These are phyloP conservation scores for Mycena citricolor DNA, from an alignment of 1,284 basidiomycete species.

Conservation along the genomic window DNA sequence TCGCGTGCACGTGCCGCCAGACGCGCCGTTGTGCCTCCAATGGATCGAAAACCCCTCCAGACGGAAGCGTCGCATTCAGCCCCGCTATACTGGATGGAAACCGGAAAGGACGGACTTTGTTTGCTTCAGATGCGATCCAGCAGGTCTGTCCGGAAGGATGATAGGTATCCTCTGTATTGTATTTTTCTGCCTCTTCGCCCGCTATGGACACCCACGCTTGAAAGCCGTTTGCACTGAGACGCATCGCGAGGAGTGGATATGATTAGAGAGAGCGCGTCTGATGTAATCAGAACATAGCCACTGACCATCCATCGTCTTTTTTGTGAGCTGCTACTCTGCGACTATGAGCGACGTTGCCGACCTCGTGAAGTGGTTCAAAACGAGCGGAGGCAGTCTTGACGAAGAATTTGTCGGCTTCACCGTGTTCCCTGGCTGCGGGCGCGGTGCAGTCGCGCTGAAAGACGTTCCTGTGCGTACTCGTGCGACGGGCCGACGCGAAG, in stretches of 20 bases:
- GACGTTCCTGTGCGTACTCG: constrained; percentile 63
- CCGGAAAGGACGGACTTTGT: constrained; percentile 2
- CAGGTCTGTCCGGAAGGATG: constrained; percentile 10
- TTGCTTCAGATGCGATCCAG: constrained; percentile 14
- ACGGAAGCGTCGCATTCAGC: background rate
- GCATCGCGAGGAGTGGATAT: background rate
- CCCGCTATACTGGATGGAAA: background rate
- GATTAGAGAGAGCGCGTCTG: background rate
- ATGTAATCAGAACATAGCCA: too few species aligned
- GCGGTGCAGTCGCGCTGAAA: constrained; percentile 69
- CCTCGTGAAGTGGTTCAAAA: constrained; percentile 52
- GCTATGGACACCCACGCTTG: constrained; percentile 9
- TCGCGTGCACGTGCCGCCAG: constrained; percentile 12
- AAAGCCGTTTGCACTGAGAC: constrained; percentile 2
- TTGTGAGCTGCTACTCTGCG: too few species aligned
- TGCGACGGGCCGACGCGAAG: too few species aligned
- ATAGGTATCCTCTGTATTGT: constrained; percentile 4
- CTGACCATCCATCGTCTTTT: too few species aligned
- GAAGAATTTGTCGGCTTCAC: constrained; percentile 44
- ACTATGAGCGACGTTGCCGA: too few species aligned
- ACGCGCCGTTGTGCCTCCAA: constrained; percentile 19
- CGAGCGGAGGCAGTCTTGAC: constrained; percentile 45
- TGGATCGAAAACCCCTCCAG: constrained; percentile 17
- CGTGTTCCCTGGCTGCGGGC: constrained; percentile 53
- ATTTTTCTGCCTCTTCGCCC: constrained; percentile 1